Conservation (phyloP, 768 basidiomycete species). For the Tricholoma terreum region DNA sequence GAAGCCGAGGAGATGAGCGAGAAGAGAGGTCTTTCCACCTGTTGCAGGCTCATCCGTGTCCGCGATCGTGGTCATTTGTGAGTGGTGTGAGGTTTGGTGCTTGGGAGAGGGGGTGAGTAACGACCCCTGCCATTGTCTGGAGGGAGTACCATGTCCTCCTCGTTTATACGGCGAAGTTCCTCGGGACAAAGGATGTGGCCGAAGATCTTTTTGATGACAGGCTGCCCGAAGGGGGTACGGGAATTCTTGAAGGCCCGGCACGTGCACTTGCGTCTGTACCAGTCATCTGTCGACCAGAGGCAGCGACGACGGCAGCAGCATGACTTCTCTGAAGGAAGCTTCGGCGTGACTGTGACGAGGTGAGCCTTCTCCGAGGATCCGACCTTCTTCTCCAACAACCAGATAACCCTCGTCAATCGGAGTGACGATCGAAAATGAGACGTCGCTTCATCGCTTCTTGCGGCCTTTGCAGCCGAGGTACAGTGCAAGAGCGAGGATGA, state of each 20-base stretch:
- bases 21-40: conserved; percentile 35
- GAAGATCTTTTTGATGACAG: conserved; percentile 39
- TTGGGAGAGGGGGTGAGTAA: conserved; percentile 18
- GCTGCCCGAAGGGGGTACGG: conserved; percentile 36
- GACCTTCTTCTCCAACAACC: conserved; percentile 37
- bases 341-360: conserved; percentile 71
- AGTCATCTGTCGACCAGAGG: conserved; percentile 6
- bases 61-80: conserved; percentile 31
- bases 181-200: conserved; percentile 33
- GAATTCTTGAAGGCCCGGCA: conserved; percentile 35
- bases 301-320: neutral
- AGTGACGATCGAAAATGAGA: conserved; percentile 26
- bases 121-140: conserved; percentile 22
- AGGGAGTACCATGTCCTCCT: conserved; percentile 30
- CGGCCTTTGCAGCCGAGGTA: conserved; percentile 51
- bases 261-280: conserved; percentile 22
- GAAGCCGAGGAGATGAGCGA: conserved; percentile 22
- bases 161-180: conserved; percentile 35
- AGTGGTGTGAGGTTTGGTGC: conserved; percentile 21
- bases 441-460: conserved; percentile 30
- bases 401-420: conserved; percentile 35
- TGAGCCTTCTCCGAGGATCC: conserved; percentile 58
- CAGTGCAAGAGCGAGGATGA: conserved; percentile 46
- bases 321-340: conserved; percentile 48
- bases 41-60: conserved; percentile 45